Base-by-base conservation (phyloP, 495 filamentous ascomycete genomes). In the Poronia punctata region DNA sequence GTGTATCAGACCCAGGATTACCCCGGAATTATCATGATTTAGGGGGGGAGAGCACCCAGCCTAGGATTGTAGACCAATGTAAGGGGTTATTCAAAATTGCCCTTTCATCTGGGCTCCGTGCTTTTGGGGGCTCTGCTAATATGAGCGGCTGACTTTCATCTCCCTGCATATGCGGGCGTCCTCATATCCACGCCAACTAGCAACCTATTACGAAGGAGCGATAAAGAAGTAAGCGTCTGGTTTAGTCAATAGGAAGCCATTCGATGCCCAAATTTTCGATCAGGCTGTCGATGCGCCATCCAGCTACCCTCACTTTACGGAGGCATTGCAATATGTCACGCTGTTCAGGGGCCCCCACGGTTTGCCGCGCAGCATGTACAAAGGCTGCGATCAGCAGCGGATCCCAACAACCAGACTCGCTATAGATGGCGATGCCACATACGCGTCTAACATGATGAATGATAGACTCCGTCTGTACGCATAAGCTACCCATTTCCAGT, bases 341-440 rank as follows among this genome's bases (percentile, higher is more conserved):
- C 16, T 50, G 48, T 16, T 49, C 45, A 23, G 35, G 15, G 19
- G 27, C 23, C 21, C 46, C 23, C 14, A 20, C 35, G 31, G 35
- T 38, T 23, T 18, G 32, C 21, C 41, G 25, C 27, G 49, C 49
- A 10, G 21, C 41, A 32, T 41, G 22, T 37, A 36, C 31, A 37
- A 49, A 45, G 3, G 46, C 49, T 27, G 49, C 46, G 27, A 53
- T 53, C 36, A 37, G 41, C 22, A 31, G 35, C 27, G 45, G 49
- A 19, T 49, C 49, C 49, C 49, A 53, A 24, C 46, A 53, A 20
- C 39, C 40, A 5, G 49, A 46, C 4, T 53, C 49, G 15, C 46
- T 53, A 19, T 46, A 26, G 14, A 49, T 17, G 3, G 45, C 45
- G 38, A 53, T 52, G 12, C 49, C 45, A 17, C 49, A 52, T 25